Base-by-base conservation (phyloP, 106 monocot genomes). In the Ottelia alismoides region DNA sequence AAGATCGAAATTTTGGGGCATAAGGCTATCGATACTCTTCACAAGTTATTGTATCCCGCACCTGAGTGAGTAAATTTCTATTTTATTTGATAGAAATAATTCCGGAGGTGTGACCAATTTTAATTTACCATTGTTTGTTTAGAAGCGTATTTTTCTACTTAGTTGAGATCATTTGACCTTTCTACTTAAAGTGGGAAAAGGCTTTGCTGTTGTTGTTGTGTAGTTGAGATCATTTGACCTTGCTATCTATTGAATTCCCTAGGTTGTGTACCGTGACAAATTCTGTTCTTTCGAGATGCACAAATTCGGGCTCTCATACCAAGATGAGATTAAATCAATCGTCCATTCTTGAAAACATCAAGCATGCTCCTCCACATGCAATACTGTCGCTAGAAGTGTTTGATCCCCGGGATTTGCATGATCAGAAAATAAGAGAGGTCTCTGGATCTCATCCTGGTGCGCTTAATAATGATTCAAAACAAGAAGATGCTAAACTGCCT, bases 1-100 rank as follows among this genome's bases (percentile, higher is more conserved):
- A 80, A 68, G 50, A 68, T 96, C 60, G 96, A 96, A 49, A 35
- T 96, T 57, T 72, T 67, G 47, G 96, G 96, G 63, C 68, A 60
- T 28, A 85, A 76, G 47, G 81, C 85, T 26, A 58, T 51, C 24
- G 53, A 75, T 61, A 46, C 77, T 67, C 65, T 85, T 62, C 70
- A 78, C 25, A 89, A 77, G 51, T 51, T 81, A 10, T 57, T 96
- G 14, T 56, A 47, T 26, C 85, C 96, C 56, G n/a, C 67, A n/a
- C 35, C 64, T 31, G 64, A 74, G 96, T 96, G 69, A 63, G 74
- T 63, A 24, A 31, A 17, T n/a, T n/a, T n/a, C n/a, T n/a, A n/a
- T n/a, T n/a, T n/a, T n/a, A n/a, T n/a, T n/a, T n/a, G n/a, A n/a
- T n/a, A n/a, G n/a, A n/a, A n/a, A n/a, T n/a, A n/a, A n/a, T n/a